Conservation (phyloP, 2,329 filamentous ascomycete genomes). For the Colletotrichum eremochloae region DNA sequence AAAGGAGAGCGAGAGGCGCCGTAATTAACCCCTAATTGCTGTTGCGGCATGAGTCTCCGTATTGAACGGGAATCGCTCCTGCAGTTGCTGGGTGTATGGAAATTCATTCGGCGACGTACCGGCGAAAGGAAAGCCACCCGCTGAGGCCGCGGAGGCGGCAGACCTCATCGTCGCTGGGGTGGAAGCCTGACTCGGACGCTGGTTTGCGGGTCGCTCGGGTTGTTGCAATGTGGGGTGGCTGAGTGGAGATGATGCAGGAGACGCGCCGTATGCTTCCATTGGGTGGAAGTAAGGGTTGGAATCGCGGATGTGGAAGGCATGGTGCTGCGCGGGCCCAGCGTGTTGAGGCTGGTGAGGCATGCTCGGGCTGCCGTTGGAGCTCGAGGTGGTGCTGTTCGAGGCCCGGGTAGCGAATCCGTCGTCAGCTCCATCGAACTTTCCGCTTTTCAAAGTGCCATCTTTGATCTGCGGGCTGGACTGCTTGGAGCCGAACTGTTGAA, state of each 20-base stretch:
- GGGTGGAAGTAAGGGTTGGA: conserved; percentile 42
- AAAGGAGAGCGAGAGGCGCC: neutral
- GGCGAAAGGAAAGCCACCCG: conserved; percentile 60
- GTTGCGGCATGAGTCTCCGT: conserved; percentile 63
- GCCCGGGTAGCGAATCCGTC: conserved; percentile 52
- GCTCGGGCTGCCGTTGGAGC: conserved; percentile 55
- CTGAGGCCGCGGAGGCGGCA: conserved; percentile 60
- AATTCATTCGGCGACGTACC: conserved; percentile 60
- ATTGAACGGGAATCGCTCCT: conserved; percentile 63
- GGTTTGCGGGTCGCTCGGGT: conserved; percentile 49
- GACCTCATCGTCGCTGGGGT: conserved; percentile 54
- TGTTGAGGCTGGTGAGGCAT: conserved; percentile 52
- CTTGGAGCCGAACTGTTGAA: conserved; percentile 72
- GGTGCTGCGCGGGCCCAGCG: conserved; percentile 57
- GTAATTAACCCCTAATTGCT: conserved; percentile 59
- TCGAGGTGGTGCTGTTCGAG: conserved; percentile 54
- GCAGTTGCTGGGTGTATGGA: conserved; percentile 56
- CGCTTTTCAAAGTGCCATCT: conserved; percentile 60
- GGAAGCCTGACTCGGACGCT: conserved; percentile 48
- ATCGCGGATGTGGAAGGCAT: conserved; percentile 52
- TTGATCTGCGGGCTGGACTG: conserved; percentile 65
- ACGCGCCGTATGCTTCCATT: conserved; percentile 49
- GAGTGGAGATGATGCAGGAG: conserved; percentile 52
- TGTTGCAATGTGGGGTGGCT: conserved; percentile 43
- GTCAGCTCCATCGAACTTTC: conserved; percentile 59